phyloP scores from a whole-genome alignment of 306 rosid species.

The Castanea mollissima region DNA sequence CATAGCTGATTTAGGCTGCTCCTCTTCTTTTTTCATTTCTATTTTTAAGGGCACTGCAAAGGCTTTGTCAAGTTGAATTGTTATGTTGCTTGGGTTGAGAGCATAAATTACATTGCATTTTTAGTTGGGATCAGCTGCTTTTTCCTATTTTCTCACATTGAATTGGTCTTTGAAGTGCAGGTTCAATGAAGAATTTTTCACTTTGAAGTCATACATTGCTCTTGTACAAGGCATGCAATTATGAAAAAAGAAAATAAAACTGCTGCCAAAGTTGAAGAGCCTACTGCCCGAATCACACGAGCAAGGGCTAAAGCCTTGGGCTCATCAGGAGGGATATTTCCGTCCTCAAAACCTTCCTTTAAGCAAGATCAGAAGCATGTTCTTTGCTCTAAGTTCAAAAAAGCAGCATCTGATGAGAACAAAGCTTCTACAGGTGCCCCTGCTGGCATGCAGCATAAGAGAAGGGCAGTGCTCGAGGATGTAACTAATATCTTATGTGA shows the following conservation, averaged over 20 bases:
- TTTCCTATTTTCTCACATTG: slow-evolving; percentile 18
- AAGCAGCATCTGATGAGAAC: slow-evolving; percentile 51
- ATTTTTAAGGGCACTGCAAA: neutral
- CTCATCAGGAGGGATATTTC: slow-evolving; percentile 32
- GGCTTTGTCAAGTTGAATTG: neutral
- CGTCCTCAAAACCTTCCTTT: slow-evolving; percentile 40
- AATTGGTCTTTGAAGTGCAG: slow-evolving; percentile 38
- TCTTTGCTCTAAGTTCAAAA: slow-evolving; percentile 40
- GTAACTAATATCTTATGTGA: slow-evolving; percentile 43
- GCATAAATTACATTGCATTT: neutral
- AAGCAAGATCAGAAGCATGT: slow-evolving; percentile 42
- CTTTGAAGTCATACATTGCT: slow-evolving; percentile 35
- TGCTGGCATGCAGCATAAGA: slow-evolving; percentile 48
- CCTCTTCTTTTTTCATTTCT: neutral
- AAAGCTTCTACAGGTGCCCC: slow-evolving; percentile 30
- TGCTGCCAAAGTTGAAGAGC: slow-evolving; percentile 52
- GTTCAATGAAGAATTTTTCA: slow-evolving; percentile 39
- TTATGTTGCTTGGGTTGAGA: neutral
- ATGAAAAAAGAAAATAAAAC: slow-evolving; percentile 51
- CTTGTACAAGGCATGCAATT: slow-evolving; percentile 49
- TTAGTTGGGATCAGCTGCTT: neutral
- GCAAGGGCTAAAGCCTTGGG: slow-evolving; percentile 67
- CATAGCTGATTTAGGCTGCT: neutral
- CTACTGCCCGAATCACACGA: slow-evolving; percentile 62
- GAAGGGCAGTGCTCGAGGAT: slow-evolving; percentile 72